phyloP scores from a whole-genome alignment of 331 rosid genomes.

The Saraca asoca region DNA sequence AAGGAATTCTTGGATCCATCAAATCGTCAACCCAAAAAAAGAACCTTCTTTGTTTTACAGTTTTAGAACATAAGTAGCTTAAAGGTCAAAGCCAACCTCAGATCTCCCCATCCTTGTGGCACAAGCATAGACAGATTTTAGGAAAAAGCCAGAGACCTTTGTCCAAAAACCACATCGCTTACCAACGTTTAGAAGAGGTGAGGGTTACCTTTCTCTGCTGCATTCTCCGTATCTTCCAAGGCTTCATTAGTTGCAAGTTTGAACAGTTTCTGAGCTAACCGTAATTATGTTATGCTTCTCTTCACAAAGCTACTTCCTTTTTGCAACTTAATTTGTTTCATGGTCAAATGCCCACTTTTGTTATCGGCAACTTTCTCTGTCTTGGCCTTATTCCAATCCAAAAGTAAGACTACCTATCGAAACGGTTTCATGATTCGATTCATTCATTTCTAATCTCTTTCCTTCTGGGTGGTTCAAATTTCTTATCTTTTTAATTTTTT shows the following conservation, averaged over 20 bases:
- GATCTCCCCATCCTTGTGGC: conserved; percentile 34
- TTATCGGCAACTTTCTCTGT: not conserved
- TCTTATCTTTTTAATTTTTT: not conserved
- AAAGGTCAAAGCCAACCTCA: conserved; percentile 19
- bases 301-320: conserved; percentile 14
- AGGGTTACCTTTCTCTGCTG: not conserved
- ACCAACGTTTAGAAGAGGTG: not conserved
- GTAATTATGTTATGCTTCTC: not conserved
- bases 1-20: conserved; percentile 39
- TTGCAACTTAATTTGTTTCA: conserved; percentile 25
- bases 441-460: not conserved
- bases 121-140: conserved; percentile 32
- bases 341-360: conserved; percentile 24
- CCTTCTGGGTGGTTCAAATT: not conserved
- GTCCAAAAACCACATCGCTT: conserved; percentile 3
- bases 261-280: not conserved
- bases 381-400: conserved; percentile 19
- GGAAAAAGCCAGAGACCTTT: conserved; percentile 31
- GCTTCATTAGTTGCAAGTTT: conserved; percentile 5
- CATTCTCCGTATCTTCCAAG: not conserved
- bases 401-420: not conserved
- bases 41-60: conserved; percentile 4
- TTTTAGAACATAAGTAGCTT: not conserved
- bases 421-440: not conserved
- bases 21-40: conserved; percentile 20